Percentiles rank a stretch among this genome's conserved stretches.
phyloP scores from a whole-genome alignment of 148 eudicot genomes.

The Selenicereus undatus region DNA sequence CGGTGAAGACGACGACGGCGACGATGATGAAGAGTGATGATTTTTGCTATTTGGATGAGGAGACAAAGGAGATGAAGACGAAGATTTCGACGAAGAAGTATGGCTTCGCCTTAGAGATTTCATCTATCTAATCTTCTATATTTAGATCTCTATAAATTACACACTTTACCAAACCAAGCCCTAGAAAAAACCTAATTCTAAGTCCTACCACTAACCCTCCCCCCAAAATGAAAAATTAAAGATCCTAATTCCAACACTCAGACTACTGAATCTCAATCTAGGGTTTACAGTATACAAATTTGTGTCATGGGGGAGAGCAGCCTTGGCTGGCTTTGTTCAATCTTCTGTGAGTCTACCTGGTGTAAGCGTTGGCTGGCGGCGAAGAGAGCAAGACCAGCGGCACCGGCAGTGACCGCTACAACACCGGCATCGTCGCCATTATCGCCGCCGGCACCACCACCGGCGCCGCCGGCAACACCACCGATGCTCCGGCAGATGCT shows the following conservation, averaged over 20 bases:
- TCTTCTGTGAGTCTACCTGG: constrained; percentile 34
- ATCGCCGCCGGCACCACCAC: constrained; percentile 30
- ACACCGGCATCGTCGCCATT: constrained; percentile 28
- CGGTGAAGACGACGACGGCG: constrained; percentile 33
- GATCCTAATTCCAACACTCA: constrained; percentile 4
- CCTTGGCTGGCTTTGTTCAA: background rate
- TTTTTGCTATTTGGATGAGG: background rate
- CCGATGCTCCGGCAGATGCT: constrained; percentile 32
- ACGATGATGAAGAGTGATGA: constrained; percentile 35
- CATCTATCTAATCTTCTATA: constrained; percentile 54
- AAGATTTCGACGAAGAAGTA: constrained; percentile 52
- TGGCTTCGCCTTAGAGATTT: constrained; percentile 72
- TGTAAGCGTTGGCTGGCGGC: constrained; percentile 57
- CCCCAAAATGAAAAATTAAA: background rate
- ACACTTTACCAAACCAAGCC: constrained; percentile 3
- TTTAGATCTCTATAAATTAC: background rate
- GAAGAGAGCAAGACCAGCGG: constrained; percentile 64
- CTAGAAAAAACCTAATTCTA: constrained; percentile 13
- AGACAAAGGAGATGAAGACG: constrained; percentile 34
- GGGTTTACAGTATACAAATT: constrained; percentile 25
- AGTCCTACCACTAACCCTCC: constrained; percentile 14
- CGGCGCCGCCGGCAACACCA: constrained; percentile 23
- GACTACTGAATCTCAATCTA: constrained; percentile 23
- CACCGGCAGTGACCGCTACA: constrained; percentile 59
- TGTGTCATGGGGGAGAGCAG: background rate